Evolutionary conservation across 441 rosid species (phyloP).

Genomic region (Gossypium aridum): DNA sequence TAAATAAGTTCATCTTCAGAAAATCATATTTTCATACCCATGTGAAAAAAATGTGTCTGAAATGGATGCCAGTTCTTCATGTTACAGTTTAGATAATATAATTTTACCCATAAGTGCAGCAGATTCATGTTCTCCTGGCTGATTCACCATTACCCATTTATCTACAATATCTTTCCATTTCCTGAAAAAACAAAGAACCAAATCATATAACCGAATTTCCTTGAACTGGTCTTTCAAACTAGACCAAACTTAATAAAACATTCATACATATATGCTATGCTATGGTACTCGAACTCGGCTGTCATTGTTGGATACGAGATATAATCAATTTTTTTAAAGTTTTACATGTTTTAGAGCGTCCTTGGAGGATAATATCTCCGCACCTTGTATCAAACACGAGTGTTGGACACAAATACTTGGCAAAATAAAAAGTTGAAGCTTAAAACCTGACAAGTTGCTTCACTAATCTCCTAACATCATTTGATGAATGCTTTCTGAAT

Average conservation of each 20-base stretch:
- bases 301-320: no score
- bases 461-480: conserved; percentile 57
- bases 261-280: not conserved
- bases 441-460: conserved; percentile 76
- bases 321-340: no score
- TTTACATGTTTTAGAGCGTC: no score
- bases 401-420: no score
- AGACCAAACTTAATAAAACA: not conserved
- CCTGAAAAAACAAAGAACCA: conserved; percentile 30
- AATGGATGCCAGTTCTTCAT: not conserved
- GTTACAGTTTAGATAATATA: not conserved
- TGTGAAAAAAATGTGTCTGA: no score
- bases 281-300: no score
- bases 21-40: not conserved
- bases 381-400: no score
- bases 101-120: conserved; percentile 65
- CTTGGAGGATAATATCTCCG: no score
- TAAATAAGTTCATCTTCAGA: not conserved
- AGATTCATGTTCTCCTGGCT: conserved; percentile 34
- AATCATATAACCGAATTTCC: not conserved
- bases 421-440: not conserved
- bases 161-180: conserved; percentile 98
- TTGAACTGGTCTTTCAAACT: no score
- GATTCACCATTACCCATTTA: conserved; percentile 87
- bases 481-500: conserved; percentile 52